phyloP scores from a whole-genome alignment of 192 early-diverging fungal species.

The Backusella morwellensis region DNA sequence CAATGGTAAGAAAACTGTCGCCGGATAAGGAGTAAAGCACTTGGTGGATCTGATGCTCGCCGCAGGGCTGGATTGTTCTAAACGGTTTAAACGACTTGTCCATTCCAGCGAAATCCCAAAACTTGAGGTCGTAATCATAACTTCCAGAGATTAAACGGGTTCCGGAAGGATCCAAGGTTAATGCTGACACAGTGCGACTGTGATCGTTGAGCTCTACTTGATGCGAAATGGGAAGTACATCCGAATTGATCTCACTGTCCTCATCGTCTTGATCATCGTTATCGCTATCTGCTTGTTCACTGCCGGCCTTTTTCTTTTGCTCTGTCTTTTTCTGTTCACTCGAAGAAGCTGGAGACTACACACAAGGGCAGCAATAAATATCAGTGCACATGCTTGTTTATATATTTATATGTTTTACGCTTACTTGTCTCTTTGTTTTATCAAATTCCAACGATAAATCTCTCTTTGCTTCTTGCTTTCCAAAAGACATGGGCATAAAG shows the following conservation, averaged over 20 bases:
- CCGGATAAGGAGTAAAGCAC: conserved; percentile 74
- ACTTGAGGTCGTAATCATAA: conserved; percentile 75
- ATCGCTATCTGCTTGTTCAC: conserved; percentile 17
- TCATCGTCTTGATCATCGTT: conserved; percentile 42
- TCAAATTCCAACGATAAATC: conserved; percentile 21
- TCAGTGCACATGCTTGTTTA: no score
- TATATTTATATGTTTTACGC: no score
- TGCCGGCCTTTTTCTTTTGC: neutral
- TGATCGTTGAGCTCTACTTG: conserved; percentile 68
- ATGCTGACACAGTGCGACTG: conserved; percentile 66
- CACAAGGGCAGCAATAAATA: no score
- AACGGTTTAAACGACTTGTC: conserved; percentile 72
- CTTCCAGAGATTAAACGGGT: conserved; percentile 75
- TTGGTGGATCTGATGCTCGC: conserved; percentile 80
- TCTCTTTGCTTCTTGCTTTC: conserved; percentile 38
- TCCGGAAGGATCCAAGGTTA: conserved; percentile 83
- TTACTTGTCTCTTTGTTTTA: conserved; percentile 38
- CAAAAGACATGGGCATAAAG: conserved; percentile 54
- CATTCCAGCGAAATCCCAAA: conserved; percentile 97
- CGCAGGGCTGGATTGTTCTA: conserved; percentile 74
- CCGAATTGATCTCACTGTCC: conserved; percentile 19
- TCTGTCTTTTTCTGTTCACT: neutral
- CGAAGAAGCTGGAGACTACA: neutral
- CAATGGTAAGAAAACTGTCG: conserved; percentile 77
- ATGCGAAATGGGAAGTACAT: conserved; percentile 63